Conservation (phyloP, 2,329 filamentous ascomycete genomes). For the Phyllosticta capitalensis region DNA sequence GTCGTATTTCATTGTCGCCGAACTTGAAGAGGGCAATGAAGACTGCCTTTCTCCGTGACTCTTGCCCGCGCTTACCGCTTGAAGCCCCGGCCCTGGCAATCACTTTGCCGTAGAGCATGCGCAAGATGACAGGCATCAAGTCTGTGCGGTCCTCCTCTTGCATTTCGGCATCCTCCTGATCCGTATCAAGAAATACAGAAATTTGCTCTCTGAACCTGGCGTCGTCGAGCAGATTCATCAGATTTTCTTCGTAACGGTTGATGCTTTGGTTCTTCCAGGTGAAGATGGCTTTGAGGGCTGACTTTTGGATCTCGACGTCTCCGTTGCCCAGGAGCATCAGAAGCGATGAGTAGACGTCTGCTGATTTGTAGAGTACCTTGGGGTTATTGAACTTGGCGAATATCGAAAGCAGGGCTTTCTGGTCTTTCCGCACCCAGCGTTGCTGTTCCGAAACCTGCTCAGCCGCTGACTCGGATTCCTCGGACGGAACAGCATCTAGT, state of each 20-base stretch:
- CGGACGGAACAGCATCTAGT: slow-evolving; percentile 10
- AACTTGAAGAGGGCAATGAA: slow-evolving; percentile 74
- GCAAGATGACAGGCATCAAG: slow-evolving; percentile 77
- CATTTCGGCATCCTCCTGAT: slow-evolving; percentile 54
- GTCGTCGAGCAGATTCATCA: slow-evolving; percentile 82
- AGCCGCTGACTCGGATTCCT: slow-evolving; percentile 15
- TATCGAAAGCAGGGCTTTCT: slow-evolving; percentile 70
- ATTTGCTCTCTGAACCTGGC: slow-evolving; percentile 87
- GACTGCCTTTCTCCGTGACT: slow-evolving; percentile 62
- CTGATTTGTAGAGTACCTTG: slow-evolving; percentile 66
- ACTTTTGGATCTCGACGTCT: slow-evolving; percentile 80
- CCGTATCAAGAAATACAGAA: slow-evolving; percentile 73
- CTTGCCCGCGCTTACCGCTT: slow-evolving; percentile 70
- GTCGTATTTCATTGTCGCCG: slow-evolving; percentile 60
- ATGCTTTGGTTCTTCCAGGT: slow-evolving; percentile 79
- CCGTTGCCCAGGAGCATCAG: slow-evolving; percentile 74
- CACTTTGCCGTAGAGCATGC: slow-evolving; percentile 80
- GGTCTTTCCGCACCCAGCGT: slow-evolving; percentile 65
- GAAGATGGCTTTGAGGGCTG: slow-evolving; percentile 72
- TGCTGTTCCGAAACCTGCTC: slow-evolving; percentile 13
- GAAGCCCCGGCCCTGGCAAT: slow-evolving; percentile 71
- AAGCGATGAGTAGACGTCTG: slow-evolving; percentile 66
- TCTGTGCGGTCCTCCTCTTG: slow-evolving; percentile 60
- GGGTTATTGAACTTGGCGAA: slow-evolving; percentile 84
- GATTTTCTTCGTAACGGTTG: slow-evolving; percentile 69